Conservation (phyloP, 2,329 filamentous ascomycete genomes). For the Botrytis pseudocinerea region DNA sequence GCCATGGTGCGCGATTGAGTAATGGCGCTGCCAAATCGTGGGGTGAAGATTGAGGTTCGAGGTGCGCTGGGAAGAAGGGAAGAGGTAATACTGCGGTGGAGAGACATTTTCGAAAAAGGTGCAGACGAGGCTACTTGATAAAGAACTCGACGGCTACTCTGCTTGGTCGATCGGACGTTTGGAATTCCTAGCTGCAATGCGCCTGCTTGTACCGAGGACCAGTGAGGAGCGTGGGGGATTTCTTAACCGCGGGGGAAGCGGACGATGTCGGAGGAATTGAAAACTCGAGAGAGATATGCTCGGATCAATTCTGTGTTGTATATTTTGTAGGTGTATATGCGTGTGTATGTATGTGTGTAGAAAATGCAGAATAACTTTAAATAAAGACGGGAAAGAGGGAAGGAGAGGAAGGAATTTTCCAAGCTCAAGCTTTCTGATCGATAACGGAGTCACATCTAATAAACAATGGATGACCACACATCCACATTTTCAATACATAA, state of each 20-base stretch:
- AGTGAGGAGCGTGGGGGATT: conserved; percentile 2
- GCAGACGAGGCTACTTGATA: not conserved
- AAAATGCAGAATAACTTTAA: not conserved
- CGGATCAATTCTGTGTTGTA: not conserved
- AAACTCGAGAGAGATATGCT: too few relatives aligned
- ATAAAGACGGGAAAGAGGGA: not conserved
- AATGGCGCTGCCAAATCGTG: conserved; percentile 32
- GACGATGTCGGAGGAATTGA: not conserved
- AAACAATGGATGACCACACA: conserved; percentile 3
- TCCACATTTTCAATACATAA: conserved; percentile 10
- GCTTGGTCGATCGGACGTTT: not conserved
- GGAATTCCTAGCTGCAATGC: conserved; percentile 9
- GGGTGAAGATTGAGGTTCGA: conserved; percentile 15
- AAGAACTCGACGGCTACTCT: conserved; percentile 1
- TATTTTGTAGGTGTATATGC: not conserved
- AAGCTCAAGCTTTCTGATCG: not conserved
- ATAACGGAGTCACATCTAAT: conserved; percentile 14
- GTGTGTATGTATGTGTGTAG: not conserved
- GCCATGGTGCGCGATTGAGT: conserved; percentile 54
- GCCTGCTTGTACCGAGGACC: conserved; percentile 14
- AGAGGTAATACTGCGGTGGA: conserved; percentile 15
- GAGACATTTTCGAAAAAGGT: conserved; percentile 8
- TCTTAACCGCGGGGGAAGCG: conserved; percentile 11
- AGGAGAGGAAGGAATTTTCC: conserved; percentile 8
- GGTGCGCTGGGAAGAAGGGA: conserved; percentile 10